Base-by-base conservation (phyloP, 192 early-diverging fungal genomes). In the Podila epigama region DNA sequence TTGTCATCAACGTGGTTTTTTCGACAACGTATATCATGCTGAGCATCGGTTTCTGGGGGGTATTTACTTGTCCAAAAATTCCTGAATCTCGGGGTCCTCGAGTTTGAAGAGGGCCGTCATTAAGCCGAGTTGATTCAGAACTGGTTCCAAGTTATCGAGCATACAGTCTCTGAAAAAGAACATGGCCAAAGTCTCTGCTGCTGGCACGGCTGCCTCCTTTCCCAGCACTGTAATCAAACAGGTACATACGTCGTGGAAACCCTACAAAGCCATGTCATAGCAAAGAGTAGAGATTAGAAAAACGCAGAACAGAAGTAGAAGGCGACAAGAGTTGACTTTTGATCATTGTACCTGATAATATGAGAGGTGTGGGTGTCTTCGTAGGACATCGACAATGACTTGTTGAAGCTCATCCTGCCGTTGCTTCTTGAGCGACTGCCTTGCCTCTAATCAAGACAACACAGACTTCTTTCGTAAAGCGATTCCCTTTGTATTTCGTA, bases 161-260 rank as follows among this genome's bases (percentile, higher is more conserved):
- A 86, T 86, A 54, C 80, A 83, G 69, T 88, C 87, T 66, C 86
- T 82, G 68, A 86, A 69, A 48, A 82, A 84, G 66, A 86, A 85
- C 44, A 88, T 61, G 2, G 86, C 80, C 39, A 86, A 51, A 3
- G 79, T 64, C 36, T 84, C 82, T 41, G 81, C 72, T 12, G 80
- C 63, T n/a, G 66, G 15, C n/a, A 61, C 69, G 3, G 83, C 83
- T 9, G 41, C 66, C 8, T 83, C 75, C 22, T 83, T 68, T 35
- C 79, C 70, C 48, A 86, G 63, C 6, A 86, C 57, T 1, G 81
- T 35, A 3, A 88, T 63, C 22, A 86, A 64, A 15, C 70, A 72
- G 1, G 83, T 70, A 48, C 87, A 88, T 4, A 88, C 60, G 65
- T 88, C 87, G 54, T 88, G 87, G 27, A 86, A 88, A 0, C 87